Base-by-base conservation (phyloP, 2,329 filamentous ascomycete genomes). In the Fusarium chaquense region DNA sequence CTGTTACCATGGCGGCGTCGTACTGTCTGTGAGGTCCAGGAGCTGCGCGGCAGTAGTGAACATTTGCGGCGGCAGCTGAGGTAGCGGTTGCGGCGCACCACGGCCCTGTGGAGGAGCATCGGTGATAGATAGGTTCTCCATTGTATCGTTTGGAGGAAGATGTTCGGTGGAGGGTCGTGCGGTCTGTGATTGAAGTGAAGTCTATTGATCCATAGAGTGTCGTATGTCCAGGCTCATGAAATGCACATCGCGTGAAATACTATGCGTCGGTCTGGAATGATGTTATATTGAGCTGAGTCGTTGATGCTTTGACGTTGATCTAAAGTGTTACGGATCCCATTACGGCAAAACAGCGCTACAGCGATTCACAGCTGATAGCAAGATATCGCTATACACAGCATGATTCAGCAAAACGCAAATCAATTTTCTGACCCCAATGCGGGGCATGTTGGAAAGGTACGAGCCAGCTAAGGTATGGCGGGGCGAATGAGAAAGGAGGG, bases 31-130 rank as follows among this genome's bases (percentile, higher is more conserved):
- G 76, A 99, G 86, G 79, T 99, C 96, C 62, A 99, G 85, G 62
- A 99, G 85, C 84, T 98, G 96, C 57, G 96, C 94, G 33, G 96
- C 96, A 33, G 96, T 99, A 20, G 96, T 97, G 83, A 99, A 99
- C 91, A 98, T 98, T 84, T 99, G 95, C 63, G 94, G 94, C 16
- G 93, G 93, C 40, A 95, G 84, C 81, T 93, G 91, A 69, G 85
- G 81, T 49, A 84, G 83, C 58, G 83, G 80, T 51, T 88, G 86
- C 32, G 81, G 83, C 58, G 69, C 75, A 36, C 77, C 77, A 35
- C 78, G 79, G 69, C 79, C 80, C 60, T 79, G 80, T 64, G 80
- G 82, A 76, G 83, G 80, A 69, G 79, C 77, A 72, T 87, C 85
- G 71, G 83, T 80, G 71, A 87, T 81, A 69, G 78, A 81, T 67